Conservation (phyloP, 2,329 filamentous ascomycete genomes). For the Monosporascus sp. region DNA sequence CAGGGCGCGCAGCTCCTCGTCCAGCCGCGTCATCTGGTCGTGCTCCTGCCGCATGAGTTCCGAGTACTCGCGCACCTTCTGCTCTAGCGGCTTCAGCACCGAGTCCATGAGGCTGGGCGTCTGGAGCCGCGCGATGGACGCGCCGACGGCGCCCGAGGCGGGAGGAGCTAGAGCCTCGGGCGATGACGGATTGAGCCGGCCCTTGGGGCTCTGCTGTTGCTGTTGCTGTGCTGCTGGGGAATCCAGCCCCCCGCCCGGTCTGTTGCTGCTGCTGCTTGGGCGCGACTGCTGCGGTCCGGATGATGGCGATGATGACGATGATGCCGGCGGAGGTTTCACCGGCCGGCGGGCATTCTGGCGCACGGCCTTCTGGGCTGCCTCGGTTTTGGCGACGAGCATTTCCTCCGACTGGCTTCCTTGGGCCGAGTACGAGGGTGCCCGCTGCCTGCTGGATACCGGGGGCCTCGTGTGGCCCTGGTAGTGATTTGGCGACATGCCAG, state of each 20-base stretch:
- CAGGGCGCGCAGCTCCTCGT: constrained; percentile 36
- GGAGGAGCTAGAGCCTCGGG: background rate
- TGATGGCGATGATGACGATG: constrained; percentile 3
- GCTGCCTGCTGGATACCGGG: constrained; percentile 4
- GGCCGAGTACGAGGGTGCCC: constrained; percentile 22
- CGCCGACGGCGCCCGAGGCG: constrained; percentile 10
- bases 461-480: background rate
- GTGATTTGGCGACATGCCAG: too few species aligned
- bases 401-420: constrained; percentile 26
- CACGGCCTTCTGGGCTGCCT: constrained; percentile 15
- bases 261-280: constrained; percentile 21
- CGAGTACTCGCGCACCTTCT: constrained; percentile 40
- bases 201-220: background rate
- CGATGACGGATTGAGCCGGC: background rate
- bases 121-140: constrained; percentile 35
- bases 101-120: constrained; percentile 37
- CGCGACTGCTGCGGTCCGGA: constrained; percentile 16
- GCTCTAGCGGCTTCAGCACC: constrained; percentile 40
- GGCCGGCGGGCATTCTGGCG: constrained; percentile 22
- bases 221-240: constrained; percentile 10
- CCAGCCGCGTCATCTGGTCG: constrained; percentile 35
- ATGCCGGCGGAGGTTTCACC: constrained; percentile 1
- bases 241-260: constrained; percentile 13
- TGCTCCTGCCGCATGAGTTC: constrained; percentile 36
- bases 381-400: constrained; percentile 21